phyloP scores from a whole-genome alignment of 148 eudicot genomes.

The Rhododendron williamsianum region DNA sequence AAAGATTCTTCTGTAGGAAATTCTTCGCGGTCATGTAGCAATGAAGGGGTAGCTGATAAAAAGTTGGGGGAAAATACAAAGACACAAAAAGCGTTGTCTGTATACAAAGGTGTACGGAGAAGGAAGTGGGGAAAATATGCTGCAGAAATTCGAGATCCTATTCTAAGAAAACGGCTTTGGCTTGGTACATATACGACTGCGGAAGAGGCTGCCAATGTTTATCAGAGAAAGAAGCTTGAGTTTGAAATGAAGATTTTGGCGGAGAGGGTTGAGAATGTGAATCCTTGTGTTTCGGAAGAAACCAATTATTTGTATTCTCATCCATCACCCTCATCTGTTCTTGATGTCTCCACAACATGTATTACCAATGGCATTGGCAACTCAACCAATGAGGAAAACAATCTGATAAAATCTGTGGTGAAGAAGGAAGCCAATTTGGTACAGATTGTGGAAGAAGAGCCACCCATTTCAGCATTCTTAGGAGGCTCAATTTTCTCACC shows the following conservation, averaged over 20 bases:
- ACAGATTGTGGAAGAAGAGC: neutral
- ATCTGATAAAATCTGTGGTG: neutral
- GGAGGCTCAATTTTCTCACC: neutral
- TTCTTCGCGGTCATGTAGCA: neutral
- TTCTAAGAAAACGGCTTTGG: constrained; percentile 3
- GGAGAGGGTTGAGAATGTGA: constrained; percentile 4
- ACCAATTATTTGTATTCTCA: constrained; percentile 13
- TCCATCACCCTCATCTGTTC: constrained; percentile 50
- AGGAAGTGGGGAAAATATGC: constrained; percentile 13
- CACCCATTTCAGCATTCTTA: neutral
- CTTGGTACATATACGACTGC: constrained; percentile 10
- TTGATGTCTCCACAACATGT: constrained; percentile 21
- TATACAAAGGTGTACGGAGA: constrained; percentile 5
- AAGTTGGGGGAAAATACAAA: neutral
- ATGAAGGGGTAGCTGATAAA: neutral
- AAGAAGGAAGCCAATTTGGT: neutral
- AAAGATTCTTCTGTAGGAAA: neutral
- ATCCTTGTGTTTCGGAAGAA: constrained; percentile 20
- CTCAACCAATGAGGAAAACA: neutral
- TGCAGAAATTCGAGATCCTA: constrained; percentile 13
- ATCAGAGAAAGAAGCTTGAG: constrained; percentile 10
- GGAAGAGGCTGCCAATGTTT: constrained; percentile 11
- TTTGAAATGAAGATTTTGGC: neutral
- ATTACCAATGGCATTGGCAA: neutral
- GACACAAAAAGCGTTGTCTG: neutral